Conservation (phyloP, 179 eudicot genomes). For the Beta macrorhiza region DNA sequence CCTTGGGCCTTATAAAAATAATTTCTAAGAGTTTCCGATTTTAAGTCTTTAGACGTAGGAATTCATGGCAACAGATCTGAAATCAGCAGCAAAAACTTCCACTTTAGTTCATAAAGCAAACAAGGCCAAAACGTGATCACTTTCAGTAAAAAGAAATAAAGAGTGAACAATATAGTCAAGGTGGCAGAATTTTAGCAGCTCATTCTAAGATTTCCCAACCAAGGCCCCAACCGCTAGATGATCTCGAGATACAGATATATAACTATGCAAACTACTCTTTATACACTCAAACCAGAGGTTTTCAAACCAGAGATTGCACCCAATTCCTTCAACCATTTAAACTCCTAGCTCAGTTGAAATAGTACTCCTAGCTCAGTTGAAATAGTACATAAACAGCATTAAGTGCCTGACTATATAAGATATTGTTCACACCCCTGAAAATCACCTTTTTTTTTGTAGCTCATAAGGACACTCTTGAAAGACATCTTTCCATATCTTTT, state of each 20-base stretch:
- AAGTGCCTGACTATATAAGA: neutral
- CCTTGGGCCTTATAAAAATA: neutral
- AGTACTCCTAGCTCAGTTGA: neutral
- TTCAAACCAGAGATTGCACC: neutral
- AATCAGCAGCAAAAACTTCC: neutral
- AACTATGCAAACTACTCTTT: neutral
- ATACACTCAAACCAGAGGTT: neutral
- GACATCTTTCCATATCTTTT: neutral
- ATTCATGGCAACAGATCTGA: neutral
- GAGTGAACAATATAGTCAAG: neutral
- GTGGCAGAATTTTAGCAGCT: neutral
- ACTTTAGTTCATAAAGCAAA: neutral
- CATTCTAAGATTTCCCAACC: neutral
- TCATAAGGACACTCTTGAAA: neutral
- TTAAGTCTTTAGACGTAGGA: neutral
- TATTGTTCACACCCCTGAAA: neutral
- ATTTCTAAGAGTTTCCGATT: neutral
- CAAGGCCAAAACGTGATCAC: neutral
- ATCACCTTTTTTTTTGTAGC: neutral
- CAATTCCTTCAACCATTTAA: neutral
- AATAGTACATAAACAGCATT: neutral
- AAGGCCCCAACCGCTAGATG: neutral
- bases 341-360: conserved; percentile 1
- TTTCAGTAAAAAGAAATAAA: neutral
- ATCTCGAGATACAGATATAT: neutral